phyloP scores from a whole-genome alignment of 73 alveolate genomes.

The Paramecium biaurelia region DNA sequence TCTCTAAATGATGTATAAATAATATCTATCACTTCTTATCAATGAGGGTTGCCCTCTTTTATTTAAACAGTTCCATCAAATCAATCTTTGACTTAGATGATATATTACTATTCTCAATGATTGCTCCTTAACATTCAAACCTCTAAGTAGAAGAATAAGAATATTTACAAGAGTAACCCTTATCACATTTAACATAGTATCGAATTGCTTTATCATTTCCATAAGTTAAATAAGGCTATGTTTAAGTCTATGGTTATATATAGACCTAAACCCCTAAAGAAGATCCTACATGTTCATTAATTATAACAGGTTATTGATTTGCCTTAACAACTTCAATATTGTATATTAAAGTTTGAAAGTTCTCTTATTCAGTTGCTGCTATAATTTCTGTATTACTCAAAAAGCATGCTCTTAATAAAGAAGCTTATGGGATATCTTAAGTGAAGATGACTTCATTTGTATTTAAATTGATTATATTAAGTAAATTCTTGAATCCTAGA shows the following conservation, averaged over 20 bases:
- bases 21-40: not conserved
- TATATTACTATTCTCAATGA: not conserved
- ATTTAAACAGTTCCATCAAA: not conserved
- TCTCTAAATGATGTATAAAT: not conserved
- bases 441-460: not conserved
- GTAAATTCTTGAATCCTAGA: not conserved
- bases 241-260: too few relatives aligned
- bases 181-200: not conserved
- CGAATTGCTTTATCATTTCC: not conserved
- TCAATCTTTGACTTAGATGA: not conserved
- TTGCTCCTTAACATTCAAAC: not conserved
- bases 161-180: not conserved
- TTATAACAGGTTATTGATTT: not conserved
- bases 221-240: not conserved
- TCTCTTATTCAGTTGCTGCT: not conserved
- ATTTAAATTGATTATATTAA: not conserved
- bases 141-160: not conserved
- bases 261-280: not conserved
- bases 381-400: not conserved
- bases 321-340: too few relatives aligned
- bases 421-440: not conserved
- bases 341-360: not conserved
- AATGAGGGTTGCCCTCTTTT: not conserved
- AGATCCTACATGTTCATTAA: not conserved
- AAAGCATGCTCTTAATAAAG: not conserved